These are phyloP conservation scores for Evernia prunastri DNA, from an alignment of 495 filamentous ascomycete species.

Conservation along the genomic window DNA sequence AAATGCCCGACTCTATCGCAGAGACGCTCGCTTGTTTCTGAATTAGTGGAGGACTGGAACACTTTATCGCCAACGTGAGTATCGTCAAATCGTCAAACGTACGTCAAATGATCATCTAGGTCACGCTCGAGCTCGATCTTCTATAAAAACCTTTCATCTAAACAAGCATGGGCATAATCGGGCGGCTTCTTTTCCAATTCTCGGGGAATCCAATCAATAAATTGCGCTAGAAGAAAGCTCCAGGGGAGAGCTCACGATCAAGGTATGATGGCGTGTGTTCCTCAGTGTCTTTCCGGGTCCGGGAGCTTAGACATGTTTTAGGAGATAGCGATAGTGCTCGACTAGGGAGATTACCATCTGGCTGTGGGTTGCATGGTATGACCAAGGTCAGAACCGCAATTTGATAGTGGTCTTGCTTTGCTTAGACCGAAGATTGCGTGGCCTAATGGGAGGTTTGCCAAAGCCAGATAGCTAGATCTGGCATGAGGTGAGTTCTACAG, in stretches of 20 bases:
- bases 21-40: slow-evolving; percentile 6
- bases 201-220: slow-evolving; percentile 12
- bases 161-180: not conserved
- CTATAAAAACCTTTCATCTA: not conserved
- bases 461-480: not conserved
- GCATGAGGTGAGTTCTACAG: not conserved
- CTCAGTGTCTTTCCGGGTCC: slow-evolving; percentile 19
- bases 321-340: slow-evolving; percentile 1
- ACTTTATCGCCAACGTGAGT: not conserved
- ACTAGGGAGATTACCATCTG: not conserved
- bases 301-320: slow-evolving; percentile 18
- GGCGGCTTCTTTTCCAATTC: slow-evolving; percentile 4
- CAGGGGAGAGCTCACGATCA: slow-evolving; percentile 12
- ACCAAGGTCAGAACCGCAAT: not conserved
- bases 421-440: not conserved
- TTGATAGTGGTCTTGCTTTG: not conserved
- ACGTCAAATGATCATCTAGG: not conserved
- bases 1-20: slow-evolving; percentile 1
- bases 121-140: not conserved
- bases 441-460: not conserved
- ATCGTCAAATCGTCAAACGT: slow-evolving; percentile 1
- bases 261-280: slow-evolving; percentile 12
- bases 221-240: slow-evolving; percentile 13
- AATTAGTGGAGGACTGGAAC: not conserved
- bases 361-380: not conserved